Evolutionary conservation across 2,329 filamentous ascomycete species (phyloP).

Genomic region (Capronia epimyces): DNA sequence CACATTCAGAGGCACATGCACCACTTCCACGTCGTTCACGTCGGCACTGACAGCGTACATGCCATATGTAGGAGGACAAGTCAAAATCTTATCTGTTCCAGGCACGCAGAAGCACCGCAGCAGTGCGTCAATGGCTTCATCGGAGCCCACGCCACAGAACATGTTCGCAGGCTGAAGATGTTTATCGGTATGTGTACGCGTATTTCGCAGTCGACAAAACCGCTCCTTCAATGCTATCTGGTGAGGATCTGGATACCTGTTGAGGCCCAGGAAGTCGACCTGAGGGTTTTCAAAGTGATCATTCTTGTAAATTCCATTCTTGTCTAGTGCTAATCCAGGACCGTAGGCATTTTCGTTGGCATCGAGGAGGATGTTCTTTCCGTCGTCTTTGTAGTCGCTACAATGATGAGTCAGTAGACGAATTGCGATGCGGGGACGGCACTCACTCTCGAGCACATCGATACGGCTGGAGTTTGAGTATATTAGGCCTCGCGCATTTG

Average conservation of each 20-base stretch:
- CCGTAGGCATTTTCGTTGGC: constrained; percentile 98
- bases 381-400: constrained; percentile 98
- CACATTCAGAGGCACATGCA: constrained; percentile 74
- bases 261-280: constrained; percentile 73
- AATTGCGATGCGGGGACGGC: constrained; percentile 7
- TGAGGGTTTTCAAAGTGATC: constrained; percentile 47
- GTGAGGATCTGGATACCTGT: constrained; percentile 96
- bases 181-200: constrained; percentile 69
- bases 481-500: constrained; percentile 70
- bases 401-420: constrained; percentile 32
- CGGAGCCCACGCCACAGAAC: constrained; percentile 91
- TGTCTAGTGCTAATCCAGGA: constrained; percentile 60
- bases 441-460: constrained; percentile 74
- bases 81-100: constrained; percentile 81
- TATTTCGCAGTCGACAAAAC: constrained; percentile 82
- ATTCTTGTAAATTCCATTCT: constrained; percentile 37
- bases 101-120: constrained; percentile 90
- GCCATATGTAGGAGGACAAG: constrained; percentile 94
- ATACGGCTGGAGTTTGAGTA: constrained; percentile 70
- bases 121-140: constrained; percentile 93
- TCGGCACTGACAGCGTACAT: constrained; percentile 96
- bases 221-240: constrained; percentile 79
- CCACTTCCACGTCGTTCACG: constrained; percentile 82
- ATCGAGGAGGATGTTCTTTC: constrained; percentile 90
- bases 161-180: constrained; percentile 72